These are phyloP conservation scores for Paspalum notatum DNA, from an alignment of 176 grass and related monocot species.

Conservation along the genomic window DNA sequence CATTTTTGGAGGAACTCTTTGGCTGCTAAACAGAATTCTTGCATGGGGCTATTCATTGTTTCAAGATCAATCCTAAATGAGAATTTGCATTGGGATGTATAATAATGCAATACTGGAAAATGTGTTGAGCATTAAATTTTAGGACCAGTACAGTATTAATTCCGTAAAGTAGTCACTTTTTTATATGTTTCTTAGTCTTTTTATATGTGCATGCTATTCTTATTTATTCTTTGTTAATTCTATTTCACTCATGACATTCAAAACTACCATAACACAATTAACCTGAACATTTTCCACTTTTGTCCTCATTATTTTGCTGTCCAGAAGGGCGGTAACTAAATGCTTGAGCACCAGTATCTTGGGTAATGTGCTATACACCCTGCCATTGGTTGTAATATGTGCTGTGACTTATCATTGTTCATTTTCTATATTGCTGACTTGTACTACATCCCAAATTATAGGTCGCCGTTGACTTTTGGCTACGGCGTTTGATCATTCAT, in stretches of 20 bases:
- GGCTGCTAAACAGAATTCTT: not conserved
- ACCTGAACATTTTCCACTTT: not conserved
- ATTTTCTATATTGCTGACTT: not conserved
- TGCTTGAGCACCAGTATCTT: constrained; percentile 15
- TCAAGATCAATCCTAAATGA: not conserved
- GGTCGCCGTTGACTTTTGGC: too few relatives aligned
- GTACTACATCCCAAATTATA: too few relatives aligned
- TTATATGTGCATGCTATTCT: not conserved
- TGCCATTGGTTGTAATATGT: constrained; percentile 17
- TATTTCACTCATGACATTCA: constrained; percentile 6
- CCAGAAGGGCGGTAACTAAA: not conserved
- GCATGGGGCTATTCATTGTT: not conserved
- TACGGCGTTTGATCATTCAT: too few relatives aligned
- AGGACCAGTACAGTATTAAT: not conserved
- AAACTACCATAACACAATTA: not conserved
- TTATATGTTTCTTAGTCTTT: not conserved
- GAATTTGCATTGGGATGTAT: not conserved
- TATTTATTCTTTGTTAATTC: not conserved
- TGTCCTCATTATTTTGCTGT: constrained; percentile 4
- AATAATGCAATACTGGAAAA: not conserved
- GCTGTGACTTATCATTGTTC: not conserved
- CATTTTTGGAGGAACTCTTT: not conserved
- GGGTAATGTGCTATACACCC: not conserved
- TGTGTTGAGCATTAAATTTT: not conserved
- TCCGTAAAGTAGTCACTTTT: not conserved